These are phyloP conservation scores for Gillenia trifoliata DNA, from an alignment of 306 rosid genomes.

Conservation along the genomic window DNA sequence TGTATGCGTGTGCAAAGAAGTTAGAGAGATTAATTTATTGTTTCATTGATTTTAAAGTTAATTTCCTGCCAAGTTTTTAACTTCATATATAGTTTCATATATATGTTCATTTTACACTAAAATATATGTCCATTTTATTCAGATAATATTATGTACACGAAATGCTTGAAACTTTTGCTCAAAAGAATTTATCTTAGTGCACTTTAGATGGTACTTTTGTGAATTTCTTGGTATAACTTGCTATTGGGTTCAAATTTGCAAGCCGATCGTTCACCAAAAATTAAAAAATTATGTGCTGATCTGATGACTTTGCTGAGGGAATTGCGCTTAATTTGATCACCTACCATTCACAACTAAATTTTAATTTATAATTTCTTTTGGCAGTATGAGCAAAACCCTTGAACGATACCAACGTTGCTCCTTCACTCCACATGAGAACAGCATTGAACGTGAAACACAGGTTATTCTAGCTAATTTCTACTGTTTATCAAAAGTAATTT, in stretches of 20 bases:
- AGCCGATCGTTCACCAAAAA: too few species aligned
- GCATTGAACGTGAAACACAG: constrained; percentile 57
- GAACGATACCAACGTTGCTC: constrained; percentile 74
- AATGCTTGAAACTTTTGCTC: background rate
- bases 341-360: background rate
- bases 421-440: constrained; percentile 52
- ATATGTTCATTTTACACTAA: background rate
- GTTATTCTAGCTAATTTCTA: constrained; percentile 19
- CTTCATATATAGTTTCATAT: too few species aligned
- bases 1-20: background rate
- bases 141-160: background rate
- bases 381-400: constrained; percentile 53
- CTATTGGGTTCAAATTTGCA: too few species aligned
- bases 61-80: too few species aligned
- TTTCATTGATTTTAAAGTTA: background rate
- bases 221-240: too few species aligned
- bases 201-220: too few species aligned
- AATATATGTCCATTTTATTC: background rate
- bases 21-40: background rate
- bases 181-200: background rate
- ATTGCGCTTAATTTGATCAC: background rate
- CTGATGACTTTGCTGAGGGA: background rate
- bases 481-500: background rate
- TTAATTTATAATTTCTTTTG: background rate
- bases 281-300: too few species aligned